phyloP scores from a whole-genome alignment of 169 alveolate species.

The Theileria annulata region DNA sequence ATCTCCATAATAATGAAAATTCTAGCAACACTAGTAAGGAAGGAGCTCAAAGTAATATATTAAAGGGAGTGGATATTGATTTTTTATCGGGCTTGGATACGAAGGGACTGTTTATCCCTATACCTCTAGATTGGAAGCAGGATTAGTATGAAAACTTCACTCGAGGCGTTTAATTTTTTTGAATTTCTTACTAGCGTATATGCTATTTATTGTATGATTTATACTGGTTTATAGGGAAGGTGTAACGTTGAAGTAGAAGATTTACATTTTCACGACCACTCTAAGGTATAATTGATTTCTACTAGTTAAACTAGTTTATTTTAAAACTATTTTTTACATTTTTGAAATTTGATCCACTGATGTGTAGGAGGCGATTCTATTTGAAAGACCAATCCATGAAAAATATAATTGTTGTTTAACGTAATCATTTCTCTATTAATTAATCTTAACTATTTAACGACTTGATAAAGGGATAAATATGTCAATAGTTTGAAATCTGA shows the following conservation, averaged over 20 bases:
- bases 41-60: neutral
- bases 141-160: conserved; percentile 14
- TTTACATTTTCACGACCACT: conserved; percentile 18
- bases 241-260: neutral
- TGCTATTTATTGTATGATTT: neutral
- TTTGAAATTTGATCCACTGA: neutral
- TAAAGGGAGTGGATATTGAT: neutral
- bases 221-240: neutral
- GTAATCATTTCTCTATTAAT: neutral
- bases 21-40: neutral
- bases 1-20: neutral
- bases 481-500: conserved; percentile 39
- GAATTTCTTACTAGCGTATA: neutral
- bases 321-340: neutral
- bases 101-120: conserved; percentile 19
- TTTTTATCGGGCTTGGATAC: conserved; percentile 28
- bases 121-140: conserved; percentile 21
- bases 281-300: neutral
- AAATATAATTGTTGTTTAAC: conserved; percentile 20
- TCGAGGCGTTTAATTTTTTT: conserved; percentile 4
- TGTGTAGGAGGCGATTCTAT: conserved; percentile 24
- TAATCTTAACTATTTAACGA: neutral
- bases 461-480: neutral
- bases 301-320: neutral
- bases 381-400: conserved; percentile 24